Evolutionary conservation across 805 yeast genomes (phyloP).

Genomic region (Diddensiella santjacobensis): DNA sequence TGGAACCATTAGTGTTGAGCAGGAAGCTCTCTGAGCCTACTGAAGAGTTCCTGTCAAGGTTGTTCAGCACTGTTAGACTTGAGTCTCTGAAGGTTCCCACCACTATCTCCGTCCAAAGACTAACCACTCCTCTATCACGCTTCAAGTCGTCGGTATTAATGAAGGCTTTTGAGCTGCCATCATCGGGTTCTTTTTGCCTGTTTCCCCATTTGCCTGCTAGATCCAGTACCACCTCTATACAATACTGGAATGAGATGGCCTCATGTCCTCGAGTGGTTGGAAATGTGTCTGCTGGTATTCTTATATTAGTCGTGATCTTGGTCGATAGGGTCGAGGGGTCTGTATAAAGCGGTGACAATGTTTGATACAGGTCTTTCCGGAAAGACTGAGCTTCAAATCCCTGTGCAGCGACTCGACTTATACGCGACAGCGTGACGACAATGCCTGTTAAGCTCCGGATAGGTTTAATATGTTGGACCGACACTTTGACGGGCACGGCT

Average conservation of each 20-base stretch:
- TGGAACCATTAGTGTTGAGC: background rate
- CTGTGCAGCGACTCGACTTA: slow-evolving; percentile 64
- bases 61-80: background rate
- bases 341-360: slow-evolving; percentile 70
- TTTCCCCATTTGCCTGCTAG: slow-evolving; percentile 55
- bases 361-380: slow-evolving; percentile 79
- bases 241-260: slow-evolving; percentile 76
- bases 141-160: slow-evolving; percentile 79
- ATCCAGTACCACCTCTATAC: slow-evolving; percentile 78
- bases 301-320: slow-evolving; percentile 56
- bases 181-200: slow-evolving; percentile 17
- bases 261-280: slow-evolving; percentile 75
- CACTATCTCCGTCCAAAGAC: slow-evolving; percentile 74
- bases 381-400: slow-evolving; percentile 58
- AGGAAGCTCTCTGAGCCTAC: background rate
- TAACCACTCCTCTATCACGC: slow-evolving; percentile 70
- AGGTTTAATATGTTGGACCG: slow-evolving; percentile 64
- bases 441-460: slow-evolving; percentile 68
- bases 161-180: slow-evolving; percentile 34
- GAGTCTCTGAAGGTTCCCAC: slow-evolving; percentile 67
- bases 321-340: slow-evolving; percentile 60
- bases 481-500: slow-evolving; percentile 63
- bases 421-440: slow-evolving; percentile 73
- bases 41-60: background rate
- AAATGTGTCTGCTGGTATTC: slow-evolving; percentile 80